Percentiles rank a stretch among this genome's conserved stretches.
Evolutionary conservation across 2,329 filamentous ascomycete genomes (phyloP).

Genomic region (Calonectria crousiana): DNA sequence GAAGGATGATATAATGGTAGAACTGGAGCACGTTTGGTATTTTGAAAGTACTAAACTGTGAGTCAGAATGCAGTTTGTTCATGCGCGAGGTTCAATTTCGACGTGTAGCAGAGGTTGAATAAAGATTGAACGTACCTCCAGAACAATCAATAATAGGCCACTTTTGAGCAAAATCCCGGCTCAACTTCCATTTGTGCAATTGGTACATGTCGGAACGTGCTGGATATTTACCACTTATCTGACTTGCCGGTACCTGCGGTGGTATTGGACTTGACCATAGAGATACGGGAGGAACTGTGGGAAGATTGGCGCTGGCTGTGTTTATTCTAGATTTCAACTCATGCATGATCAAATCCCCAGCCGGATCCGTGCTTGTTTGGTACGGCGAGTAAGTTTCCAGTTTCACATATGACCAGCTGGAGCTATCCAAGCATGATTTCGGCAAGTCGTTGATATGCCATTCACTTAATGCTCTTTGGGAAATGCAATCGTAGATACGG

Average conservation of each 20-base stretch:
- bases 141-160: conserved; percentile 15
- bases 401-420: background rate
- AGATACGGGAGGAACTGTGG: background rate
- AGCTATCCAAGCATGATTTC: background rate
- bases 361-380: background rate
- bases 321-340: background rate
- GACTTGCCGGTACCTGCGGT: background rate
- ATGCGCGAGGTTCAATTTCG: background rate
- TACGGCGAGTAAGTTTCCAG: background rate
- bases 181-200: background rate
- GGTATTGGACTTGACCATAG: background rate
- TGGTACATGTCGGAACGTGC: background rate
- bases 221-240: background rate
- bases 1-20: background rate
- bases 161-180: background rate
- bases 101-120: background rate
- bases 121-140: background rate
- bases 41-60: background rate
- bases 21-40: background rate
- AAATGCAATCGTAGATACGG: background rate
- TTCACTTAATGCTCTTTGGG: background rate
- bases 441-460: background rate
- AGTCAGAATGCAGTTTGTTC: background rate
- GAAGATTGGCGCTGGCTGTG: background rate
- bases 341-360: conserved; percentile 4